Conservation (phyloP, 2,329 filamentous ascomycete species). For the Rutstroemia sp. region DNA sequence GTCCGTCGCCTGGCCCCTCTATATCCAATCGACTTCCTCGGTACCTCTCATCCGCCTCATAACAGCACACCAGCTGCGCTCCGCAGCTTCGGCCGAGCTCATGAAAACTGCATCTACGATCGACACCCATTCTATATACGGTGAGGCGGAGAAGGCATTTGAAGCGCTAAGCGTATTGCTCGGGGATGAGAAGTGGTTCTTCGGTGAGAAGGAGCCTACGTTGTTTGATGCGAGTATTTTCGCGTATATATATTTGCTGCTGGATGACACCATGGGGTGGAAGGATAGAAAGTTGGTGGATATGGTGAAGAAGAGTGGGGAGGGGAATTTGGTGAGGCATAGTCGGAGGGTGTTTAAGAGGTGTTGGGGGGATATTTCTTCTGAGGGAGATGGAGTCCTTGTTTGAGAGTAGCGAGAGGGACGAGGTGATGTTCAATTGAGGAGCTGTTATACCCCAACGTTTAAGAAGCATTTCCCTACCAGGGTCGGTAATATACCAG, state of each 20-base stretch:
- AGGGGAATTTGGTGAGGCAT: slow-evolving; percentile 59
- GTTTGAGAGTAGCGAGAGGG: not conserved
- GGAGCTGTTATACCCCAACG: no score
- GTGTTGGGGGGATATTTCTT: slow-evolving; percentile 19
- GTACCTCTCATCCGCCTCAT: slow-evolving; percentile 55
- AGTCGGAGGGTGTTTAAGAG: slow-evolving; percentile 45
- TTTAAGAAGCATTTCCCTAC: no score
- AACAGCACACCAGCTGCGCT: slow-evolving; percentile 58
- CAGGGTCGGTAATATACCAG: no score
- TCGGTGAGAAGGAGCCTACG: slow-evolving; percentile 46
- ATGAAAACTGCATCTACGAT: slow-evolving; percentile 54
- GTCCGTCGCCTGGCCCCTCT: slow-evolving; percentile 60
- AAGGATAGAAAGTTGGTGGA: slow-evolving; percentile 40
- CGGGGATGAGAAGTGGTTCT: slow-evolving; percentile 53
- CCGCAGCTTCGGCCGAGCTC: slow-evolving; percentile 69
- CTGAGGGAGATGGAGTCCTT: slow-evolving; percentile 36
- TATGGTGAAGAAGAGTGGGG: slow-evolving; percentile 47
- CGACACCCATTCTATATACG: slow-evolving; percentile 48
- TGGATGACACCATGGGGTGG: slow-evolving; percentile 47
- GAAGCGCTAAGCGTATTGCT: slow-evolving; percentile 53
- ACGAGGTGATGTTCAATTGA: no score
- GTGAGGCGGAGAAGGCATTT: slow-evolving; percentile 55
- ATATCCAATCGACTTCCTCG: slow-evolving; percentile 59
- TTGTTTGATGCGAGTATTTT: slow-evolving; percentile 87
- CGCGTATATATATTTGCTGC: slow-evolving; percentile 76